These are phyloP conservation scores for Penicillium turbatum DNA, from an alignment of 495 filamentous ascomycete genomes.

Conservation along the genomic window DNA sequence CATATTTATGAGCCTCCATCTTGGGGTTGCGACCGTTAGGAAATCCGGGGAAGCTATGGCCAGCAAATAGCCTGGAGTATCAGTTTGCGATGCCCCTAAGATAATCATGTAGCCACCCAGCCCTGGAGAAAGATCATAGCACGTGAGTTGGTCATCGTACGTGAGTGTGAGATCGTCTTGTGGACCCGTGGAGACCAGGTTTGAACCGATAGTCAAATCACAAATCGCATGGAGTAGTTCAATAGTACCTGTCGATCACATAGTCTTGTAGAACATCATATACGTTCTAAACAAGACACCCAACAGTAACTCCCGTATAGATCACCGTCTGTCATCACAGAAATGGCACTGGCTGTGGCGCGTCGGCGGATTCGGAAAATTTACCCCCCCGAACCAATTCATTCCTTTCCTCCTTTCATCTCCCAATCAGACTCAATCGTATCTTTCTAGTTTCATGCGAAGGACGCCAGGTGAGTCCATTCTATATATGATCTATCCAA, in stretches of 20 bases:
- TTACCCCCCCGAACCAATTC: neutral
- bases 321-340: neutral
- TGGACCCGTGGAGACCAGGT: neutral
- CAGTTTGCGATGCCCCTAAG: too few species aligned
- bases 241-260: slow-evolving; percentile 13
- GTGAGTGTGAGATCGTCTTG: slow-evolving; percentile 1
- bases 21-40: neutral
- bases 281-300: too few species aligned
- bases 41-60: neutral
- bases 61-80: too few species aligned
- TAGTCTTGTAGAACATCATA: neutral
- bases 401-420: neutral
- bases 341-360: neutral
- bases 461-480: neutral
- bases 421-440: neutral
- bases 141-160: neutral
- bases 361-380: neutral
- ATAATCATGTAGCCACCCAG: neutral
- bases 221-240: neutral
- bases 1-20: neutral
- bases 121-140: too few species aligned
- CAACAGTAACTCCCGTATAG: too few species aligned
- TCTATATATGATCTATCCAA: neutral
- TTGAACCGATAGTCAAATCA: neutral
- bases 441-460: neutral